phyloP scores from a whole-genome alignment of 352 stramenopile species.

The Phytophthora hibernalis region DNA sequence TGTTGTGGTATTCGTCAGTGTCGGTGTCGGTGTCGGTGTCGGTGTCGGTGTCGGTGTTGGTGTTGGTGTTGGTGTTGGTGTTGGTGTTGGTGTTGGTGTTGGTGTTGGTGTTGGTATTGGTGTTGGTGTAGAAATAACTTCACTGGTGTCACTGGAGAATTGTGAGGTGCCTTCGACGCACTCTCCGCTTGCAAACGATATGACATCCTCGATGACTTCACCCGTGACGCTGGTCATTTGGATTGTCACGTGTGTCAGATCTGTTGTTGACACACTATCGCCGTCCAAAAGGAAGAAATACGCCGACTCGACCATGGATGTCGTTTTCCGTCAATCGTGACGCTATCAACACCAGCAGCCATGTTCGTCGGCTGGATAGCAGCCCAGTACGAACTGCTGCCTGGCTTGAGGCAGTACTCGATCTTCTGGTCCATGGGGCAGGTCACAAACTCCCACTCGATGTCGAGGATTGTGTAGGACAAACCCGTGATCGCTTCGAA shows the following conservation, averaged over 20 bases:
- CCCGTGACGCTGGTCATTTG: constrained; percentile 49
- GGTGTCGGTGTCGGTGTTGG: background rate
- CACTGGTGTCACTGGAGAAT: constrained; percentile 11
- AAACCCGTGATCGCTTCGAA: constrained; percentile 31
- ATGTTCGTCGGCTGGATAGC: constrained; percentile 28
- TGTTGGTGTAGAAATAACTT: background rate
- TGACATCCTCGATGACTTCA: constrained; percentile 57
- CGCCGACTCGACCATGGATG: constrained; percentile 68
- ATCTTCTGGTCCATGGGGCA: constrained; percentile 23
- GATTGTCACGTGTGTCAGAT: constrained; percentile 54
- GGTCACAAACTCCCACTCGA: constrained; percentile 32
- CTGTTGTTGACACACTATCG: constrained; percentile 39
- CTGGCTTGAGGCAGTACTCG: constrained; percentile 28
- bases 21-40: background rate
- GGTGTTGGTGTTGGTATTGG: background rate
- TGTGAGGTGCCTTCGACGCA: constrained; percentile 52
- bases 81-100: background rate
- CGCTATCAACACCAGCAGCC: constrained; percentile 17
- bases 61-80: background rate
- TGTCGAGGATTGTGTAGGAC: constrained; percentile 8
- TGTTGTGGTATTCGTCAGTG: background rate
- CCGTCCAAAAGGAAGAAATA: constrained; percentile 70
- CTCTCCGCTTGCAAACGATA: constrained; percentile 50
- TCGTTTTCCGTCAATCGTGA: constrained; percentile 33
- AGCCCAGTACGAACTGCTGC: constrained; percentile 30